Evolutionary conservation across 768 basidiomycete genomes (phyloP).

Genomic region (Kwoniella dendrophila): DNA sequence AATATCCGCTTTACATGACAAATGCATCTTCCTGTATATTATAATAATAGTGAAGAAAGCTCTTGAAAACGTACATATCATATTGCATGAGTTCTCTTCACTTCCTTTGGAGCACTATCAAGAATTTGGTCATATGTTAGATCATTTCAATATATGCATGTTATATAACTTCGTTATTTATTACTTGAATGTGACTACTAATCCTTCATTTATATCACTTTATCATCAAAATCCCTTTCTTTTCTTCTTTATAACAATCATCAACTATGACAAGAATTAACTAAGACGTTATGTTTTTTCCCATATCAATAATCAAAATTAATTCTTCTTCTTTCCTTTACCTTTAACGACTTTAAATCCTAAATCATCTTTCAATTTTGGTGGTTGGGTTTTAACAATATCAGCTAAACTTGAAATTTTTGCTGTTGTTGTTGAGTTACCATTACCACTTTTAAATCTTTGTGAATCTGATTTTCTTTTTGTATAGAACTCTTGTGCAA

Average conservation of each 20-base stretch:
- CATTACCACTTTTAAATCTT: constrained; percentile 13
- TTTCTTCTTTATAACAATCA: too few species aligned
- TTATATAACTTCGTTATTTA: too few species aligned
- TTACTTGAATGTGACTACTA: neutral
- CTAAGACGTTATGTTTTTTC: too few species aligned
- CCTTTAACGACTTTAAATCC: constrained; percentile 92
- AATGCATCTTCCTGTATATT: too few species aligned
- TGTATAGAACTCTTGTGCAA: constrained; percentile 86
- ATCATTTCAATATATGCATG: too few species aligned
- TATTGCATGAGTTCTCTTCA: too few species aligned
- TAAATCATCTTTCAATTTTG: constrained; percentile 74
- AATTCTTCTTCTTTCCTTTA: constrained; percentile 72
- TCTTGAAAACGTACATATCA: too few species aligned
- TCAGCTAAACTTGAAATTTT: constrained; percentile 44
- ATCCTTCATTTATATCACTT: neutral
- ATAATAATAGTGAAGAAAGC: too few species aligned
- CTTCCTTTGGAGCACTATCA: too few species aligned
- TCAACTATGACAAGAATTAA: too few species aligned
- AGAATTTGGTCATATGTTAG: too few species aligned
- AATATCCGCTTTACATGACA: too few species aligned
- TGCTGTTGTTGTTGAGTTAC: constrained; percentile 25
- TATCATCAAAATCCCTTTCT: neutral
- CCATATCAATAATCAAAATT: neutral
- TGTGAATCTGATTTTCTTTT: constrained; percentile 80
- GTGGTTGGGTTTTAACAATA: constrained; percentile 86